Evolutionary conservation across 2,329 filamentous ascomycete genomes (phyloP).

Genomic region (Ophiostoma tasmaniense): DNA sequence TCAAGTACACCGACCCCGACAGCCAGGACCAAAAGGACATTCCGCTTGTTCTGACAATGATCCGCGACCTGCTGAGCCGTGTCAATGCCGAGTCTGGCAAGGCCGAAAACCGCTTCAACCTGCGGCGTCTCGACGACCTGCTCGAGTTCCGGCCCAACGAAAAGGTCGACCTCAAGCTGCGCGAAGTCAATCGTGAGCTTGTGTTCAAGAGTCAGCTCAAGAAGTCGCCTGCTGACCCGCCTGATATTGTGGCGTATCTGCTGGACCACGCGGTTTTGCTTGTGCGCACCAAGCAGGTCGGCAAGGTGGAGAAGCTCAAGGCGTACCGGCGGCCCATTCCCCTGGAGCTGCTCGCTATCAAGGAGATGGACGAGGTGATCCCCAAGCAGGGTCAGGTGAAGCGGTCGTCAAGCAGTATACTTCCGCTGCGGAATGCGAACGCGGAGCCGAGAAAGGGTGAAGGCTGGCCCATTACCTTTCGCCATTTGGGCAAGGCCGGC

Average conservation of each 20-base stretch:
- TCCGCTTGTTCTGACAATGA: slow-evolving; percentile 76
- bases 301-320: slow-evolving; percentile 89
- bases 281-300: slow-evolving; percentile 81
- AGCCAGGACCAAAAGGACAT: slow-evolving; percentile 88
- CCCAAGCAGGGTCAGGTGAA: slow-evolving; percentile 73
- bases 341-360: slow-evolving; percentile 82
- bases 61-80: slow-evolving; percentile 75
- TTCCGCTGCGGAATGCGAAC: slow-evolving; percentile 40
- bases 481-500: slow-evolving; percentile 88
- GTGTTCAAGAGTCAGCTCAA: slow-evolving; percentile 93
- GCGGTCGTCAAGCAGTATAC: slow-evolving; percentile 74
- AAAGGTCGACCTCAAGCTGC: slow-evolving; percentile 86
- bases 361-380: slow-evolving; percentile 94
- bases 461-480: slow-evolving; percentile 91
- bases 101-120: slow-evolving; percentile 94
- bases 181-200: slow-evolving; percentile 84
- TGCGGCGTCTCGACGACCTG: slow-evolving; percentile 83
- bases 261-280: slow-evolving; percentile 94
- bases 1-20: slow-evolving; percentile 83
- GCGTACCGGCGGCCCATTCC: slow-evolving; percentile 92
- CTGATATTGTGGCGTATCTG: slow-evolving; percentile 87
- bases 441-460: slow-evolving; percentile 55
- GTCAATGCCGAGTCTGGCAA: slow-evolving; percentile 96
- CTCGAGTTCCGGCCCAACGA: slow-evolving; percentile 86
- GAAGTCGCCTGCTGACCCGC: slow-evolving; percentile 78